Evolutionary conservation across 2,329 filamentous ascomycete genomes (phyloP).

Genomic region (Dothiorella sarmentorum): DNA sequence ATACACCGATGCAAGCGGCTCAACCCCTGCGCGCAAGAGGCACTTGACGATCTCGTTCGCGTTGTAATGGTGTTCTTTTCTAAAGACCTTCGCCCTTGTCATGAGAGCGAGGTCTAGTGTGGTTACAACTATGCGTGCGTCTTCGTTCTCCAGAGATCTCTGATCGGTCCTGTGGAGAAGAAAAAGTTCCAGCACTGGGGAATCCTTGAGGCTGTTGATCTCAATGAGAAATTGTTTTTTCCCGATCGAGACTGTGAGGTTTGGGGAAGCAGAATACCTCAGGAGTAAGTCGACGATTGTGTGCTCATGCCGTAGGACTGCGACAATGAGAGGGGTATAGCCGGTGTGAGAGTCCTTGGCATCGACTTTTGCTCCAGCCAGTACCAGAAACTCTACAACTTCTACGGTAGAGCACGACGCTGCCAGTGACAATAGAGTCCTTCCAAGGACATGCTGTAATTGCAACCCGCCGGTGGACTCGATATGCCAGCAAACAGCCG

Average conservation of each 20-base stretch:
- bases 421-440: neutral
- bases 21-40: neutral
- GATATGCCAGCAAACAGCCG: neutral
- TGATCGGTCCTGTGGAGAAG: neutral
- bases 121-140: neutral
- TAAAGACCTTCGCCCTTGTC: neutral
- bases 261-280: neutral
- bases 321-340: neutral
- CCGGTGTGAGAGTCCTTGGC: neutral
- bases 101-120: neutral
- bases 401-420: neutral
- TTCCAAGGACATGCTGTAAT: neutral
- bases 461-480: neutral
- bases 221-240: neutral
- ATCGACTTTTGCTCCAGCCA: neutral
- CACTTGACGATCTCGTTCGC: neutral
- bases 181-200: neutral
- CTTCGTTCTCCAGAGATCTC: no score
- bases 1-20: neutral
- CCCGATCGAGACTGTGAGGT: neutral
- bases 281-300: neutral
- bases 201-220: neutral
- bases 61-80: neutral
- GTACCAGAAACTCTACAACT: neutral
- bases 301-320: neutral